Percentiles rank a stretch among this genome's conserved stretches.
phyloP scores from a whole-genome alignment of 495 filamentous ascomycete genomes.

The Thermothielavioides terrestris region DNA sequence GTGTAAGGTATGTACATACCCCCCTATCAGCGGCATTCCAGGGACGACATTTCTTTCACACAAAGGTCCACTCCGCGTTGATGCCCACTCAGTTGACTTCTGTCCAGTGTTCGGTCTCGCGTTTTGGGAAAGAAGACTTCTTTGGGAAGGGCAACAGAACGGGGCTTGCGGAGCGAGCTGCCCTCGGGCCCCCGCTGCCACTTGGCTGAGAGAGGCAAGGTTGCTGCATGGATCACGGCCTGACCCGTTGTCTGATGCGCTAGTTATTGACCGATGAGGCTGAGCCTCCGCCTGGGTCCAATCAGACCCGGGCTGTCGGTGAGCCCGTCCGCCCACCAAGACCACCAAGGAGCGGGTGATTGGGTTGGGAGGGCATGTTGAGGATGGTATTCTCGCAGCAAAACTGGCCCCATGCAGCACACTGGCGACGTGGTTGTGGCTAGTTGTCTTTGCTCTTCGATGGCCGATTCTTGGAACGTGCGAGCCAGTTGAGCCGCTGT shows the following conservation, averaged over 20 bases:
- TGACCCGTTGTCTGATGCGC: slow-evolving; percentile 19
- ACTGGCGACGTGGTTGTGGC: background rate
- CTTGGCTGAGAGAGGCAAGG: slow-evolving; percentile 8
- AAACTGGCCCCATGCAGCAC: background rate
- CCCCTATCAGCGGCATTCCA: too few relatives aligned
- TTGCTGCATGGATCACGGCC: slow-evolving; percentile 14
- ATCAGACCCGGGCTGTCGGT: slow-evolving; percentile 1
- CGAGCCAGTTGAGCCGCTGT: background rate
- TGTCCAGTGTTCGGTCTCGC: too few relatives aligned
- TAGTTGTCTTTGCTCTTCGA: too few relatives aligned
- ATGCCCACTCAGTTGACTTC: too few relatives aligned
- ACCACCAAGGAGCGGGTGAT: background rate
- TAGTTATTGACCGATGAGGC: slow-evolving; percentile 24
- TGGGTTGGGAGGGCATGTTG: background rate
- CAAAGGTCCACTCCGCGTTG: too few relatives aligned
- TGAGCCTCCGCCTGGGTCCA: slow-evolving; percentile 15
- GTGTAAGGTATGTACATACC: too few relatives aligned
- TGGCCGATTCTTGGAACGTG: too few relatives aligned
- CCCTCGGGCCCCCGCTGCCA: background rate
- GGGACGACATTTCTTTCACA: too few relatives aligned
- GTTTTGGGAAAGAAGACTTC: background rate
- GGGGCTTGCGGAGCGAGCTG: background rate
- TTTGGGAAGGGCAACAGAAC: background rate
- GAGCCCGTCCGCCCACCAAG: background rate
- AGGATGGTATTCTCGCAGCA: too few relatives aligned